These are phyloP conservation scores for Boletus coccyginus DNA, from an alignment of 768 basidiomycete genomes.

Conservation along the genomic window DNA sequence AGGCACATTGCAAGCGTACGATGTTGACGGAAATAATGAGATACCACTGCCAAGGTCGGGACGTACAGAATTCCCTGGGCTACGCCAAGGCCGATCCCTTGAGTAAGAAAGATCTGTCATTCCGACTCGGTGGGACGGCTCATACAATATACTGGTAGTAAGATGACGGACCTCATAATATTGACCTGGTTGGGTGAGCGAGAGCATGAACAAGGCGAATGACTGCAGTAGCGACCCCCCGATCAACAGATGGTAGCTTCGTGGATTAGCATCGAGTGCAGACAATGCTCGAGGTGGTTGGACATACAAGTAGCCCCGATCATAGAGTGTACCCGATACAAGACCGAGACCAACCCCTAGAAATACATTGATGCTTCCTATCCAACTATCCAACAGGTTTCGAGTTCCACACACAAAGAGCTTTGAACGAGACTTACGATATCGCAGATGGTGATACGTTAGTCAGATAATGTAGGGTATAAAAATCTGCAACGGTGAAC, in stretches of 20 bases:
- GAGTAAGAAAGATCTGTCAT: slow-evolving; percentile 45
- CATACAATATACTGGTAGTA: not conserved
- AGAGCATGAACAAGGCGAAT: slow-evolving; percentile 43
- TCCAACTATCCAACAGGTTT: slow-evolving; percentile 30
- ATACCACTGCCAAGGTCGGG: slow-evolving; percentile 41
- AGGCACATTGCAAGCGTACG: slow-evolving; percentile 46
- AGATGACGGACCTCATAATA: slow-evolving; percentile 40
- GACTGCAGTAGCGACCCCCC: slow-evolving; percentile 44
- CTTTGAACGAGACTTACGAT: slow-evolving; percentile 28
- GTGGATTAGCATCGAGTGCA: not conserved
- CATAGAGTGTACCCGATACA: slow-evolving; percentile 45
- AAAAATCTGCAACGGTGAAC: slow-evolving; percentile 33
- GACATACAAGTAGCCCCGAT: slow-evolving; percentile 50
- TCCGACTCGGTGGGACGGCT: not conserved
- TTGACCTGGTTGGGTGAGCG: slow-evolving; percentile 38
- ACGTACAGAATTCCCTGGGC: slow-evolving; percentile 46
- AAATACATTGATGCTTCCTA: slow-evolving; percentile 48
- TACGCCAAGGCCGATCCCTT: slow-evolving; percentile 47
- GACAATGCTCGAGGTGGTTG: not conserved
- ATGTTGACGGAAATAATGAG: slow-evolving; percentile 43
- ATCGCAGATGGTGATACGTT: slow-evolving; percentile 34
- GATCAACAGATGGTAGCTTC: slow-evolving; percentile 44
- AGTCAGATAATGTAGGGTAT: slow-evolving; percentile 34
- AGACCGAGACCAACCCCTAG: slow-evolving; percentile 37
- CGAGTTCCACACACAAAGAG: not conserved